Base-by-base conservation (phyloP, 1,284 basidiomycete species). In the Trichosporon sp. region DNA sequence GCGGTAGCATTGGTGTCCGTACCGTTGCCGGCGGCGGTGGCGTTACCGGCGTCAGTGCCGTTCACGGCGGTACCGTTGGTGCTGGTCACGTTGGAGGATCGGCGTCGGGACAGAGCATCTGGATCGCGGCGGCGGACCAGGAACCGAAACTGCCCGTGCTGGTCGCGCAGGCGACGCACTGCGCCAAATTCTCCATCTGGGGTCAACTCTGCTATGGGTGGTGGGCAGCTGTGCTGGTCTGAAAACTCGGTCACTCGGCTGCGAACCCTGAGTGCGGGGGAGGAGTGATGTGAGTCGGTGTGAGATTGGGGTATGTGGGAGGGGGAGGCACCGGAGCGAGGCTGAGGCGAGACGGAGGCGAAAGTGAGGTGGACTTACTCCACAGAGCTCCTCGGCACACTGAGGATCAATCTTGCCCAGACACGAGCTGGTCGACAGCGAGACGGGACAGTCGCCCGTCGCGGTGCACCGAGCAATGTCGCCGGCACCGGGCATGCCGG, bases 361-460 rank as follows among this genome's bases (percentile, higher is more conserved):
- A 26, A 10, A 4, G 51, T 3, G 7, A 7, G 3, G 8, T 2
- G 8, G 2, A 54, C 51, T 54, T 19, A 54, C 51, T 2, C 51
- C 51, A 54, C 51, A 54, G 51, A 54, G 51, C 51, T 54, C 51
- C 4, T 54, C 19, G 51, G 51, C 51, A 26, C 51, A 54, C 19
- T n/a, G 4, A 5, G 21, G 8, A 19, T 54, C 51, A 10, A 54
- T 16, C 14, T 16, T 54, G 51, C 51, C 51, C 4, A 54, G 51
- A 8, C 51, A 54, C 19, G n/a, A 11, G 19, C 51, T 54, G 19
- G 51, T 54, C 7, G 51, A n/a, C 7, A 54, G 51, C 51, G 51
- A 54, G 7, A 26, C 19, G 19, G 51, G 51, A 10, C 51, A 54
- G 19, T 54, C 51, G 21, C 51, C 51, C 19, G 19, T 21, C 3